Evolutionary conservation across 768 basidiomycete genomes (phyloP), one percentile per base, ranked within the genome.

Genomic region (Boletus rubescentipes): DNA sequence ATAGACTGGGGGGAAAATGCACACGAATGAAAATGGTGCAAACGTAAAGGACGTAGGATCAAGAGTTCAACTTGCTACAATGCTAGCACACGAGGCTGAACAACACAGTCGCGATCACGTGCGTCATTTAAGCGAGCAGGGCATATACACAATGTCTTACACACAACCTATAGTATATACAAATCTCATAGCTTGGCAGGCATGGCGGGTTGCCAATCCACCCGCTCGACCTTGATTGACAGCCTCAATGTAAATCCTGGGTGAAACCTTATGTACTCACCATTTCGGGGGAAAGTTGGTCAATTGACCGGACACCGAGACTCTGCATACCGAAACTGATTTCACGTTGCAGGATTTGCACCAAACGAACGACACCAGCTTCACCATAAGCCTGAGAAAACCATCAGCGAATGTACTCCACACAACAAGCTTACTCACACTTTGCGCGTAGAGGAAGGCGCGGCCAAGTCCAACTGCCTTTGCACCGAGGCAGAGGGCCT

Each of bases 401-500:
- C 21, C 2, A 30, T 68, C 16, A 59, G 49, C 12, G n/a, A 40
- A 58, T 16, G 34, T 20, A 39, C 30, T 34, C n/a, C 10, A 15
- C 9, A 42, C n/a, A 48, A 30, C 6, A 39, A 21, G 23, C 34
- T 10, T 12, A 65, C 80, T 64, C 70, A 90, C 89, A 62, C 88
- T 88, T 72, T 91, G 87, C 2, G 88, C 92, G 63, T 89, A 96
- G 11, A 97, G 77, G 76, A 94, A 91, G 14, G 89, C 79, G 14
- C 94, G 77, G 2, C 94, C 94, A 31, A 97, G 73, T 5, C 94
- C 93, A 16, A 94, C 91, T 9, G 87, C 91, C 57, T 73, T 86
- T 4, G 94, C 94, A 10, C 94, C 94, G 9, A 97, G 76, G 65
- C 92, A 95, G 10, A 96, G 72, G 0, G 93, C 93, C 70, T 96